Evolutionary conservation across 2,329 filamentous ascomycete species (phyloP).

Genomic region (Aspergillus brasiliensis): DNA sequence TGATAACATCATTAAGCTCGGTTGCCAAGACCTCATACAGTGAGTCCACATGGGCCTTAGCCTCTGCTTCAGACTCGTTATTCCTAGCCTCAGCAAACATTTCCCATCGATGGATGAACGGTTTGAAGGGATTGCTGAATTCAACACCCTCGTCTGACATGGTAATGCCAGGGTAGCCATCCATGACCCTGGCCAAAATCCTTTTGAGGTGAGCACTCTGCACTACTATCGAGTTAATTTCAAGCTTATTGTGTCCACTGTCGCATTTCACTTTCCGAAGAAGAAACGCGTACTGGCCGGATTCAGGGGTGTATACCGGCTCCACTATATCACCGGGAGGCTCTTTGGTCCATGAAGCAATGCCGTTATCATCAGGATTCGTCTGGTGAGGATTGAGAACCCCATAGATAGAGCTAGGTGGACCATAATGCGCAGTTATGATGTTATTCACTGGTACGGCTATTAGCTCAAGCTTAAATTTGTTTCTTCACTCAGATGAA

Average conservation of each 20-base stretch:
- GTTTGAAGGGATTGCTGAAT: constrained; percentile 62
- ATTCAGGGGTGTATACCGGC: constrained; percentile 63
- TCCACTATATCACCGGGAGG: constrained; percentile 58
- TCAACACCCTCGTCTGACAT: constrained; percentile 60
- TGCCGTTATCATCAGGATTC: constrained; percentile 54
- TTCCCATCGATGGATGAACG: constrained; percentile 68
- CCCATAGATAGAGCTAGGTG: constrained; percentile 36
- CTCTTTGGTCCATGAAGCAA: constrained; percentile 59
- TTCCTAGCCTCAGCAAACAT: constrained; percentile 48
- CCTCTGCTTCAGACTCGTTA: constrained; percentile 45
- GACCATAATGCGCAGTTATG: constrained; percentile 13
- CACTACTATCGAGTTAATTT: constrained; percentile 64
- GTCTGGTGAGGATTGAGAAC: constrained; percentile 53
- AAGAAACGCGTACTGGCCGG: constrained; percentile 62
- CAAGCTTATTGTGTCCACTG: constrained; percentile 62
- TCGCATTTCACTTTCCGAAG: constrained; percentile 60
- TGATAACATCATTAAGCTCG: constrained; percentile 56
- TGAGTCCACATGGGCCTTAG: constrained; percentile 52
- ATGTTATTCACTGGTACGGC: background rate
- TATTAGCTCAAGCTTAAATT: background rate
- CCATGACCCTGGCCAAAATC: constrained; percentile 57
- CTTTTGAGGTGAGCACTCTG: constrained; percentile 64
- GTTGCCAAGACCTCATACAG: constrained; percentile 52
- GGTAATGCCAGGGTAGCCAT: constrained; percentile 62
- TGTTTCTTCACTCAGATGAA: no score